These are phyloP conservation scores for Flammula alnicola DNA, from an alignment of 1,284 basidiomycete genomes.

Conservation along the genomic window DNA sequence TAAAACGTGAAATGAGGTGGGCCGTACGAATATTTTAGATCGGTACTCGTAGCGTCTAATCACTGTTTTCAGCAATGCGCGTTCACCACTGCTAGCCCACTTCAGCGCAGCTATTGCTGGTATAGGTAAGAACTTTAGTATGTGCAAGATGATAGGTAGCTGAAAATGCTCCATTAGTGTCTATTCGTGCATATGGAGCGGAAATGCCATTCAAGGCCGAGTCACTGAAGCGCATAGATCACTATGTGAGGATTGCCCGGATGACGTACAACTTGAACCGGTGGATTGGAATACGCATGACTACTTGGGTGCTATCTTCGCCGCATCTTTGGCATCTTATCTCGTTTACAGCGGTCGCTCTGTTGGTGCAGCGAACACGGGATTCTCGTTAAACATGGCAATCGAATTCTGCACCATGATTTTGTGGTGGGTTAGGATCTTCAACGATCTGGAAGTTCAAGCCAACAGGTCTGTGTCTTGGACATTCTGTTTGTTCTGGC, in stretches of 20 bases:
- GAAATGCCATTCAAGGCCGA: slow-evolving; percentile 39
- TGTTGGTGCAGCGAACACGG: slow-evolving; percentile 49
- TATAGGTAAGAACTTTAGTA: slow-evolving; percentile 47
- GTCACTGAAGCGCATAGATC: slow-evolving; percentile 43
- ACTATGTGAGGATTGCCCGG: slow-evolving; percentile 42
- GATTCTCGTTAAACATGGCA: slow-evolving; percentile 61
- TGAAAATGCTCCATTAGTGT: slow-evolving; percentile 42
- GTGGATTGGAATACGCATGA: slow-evolving; percentile 50
- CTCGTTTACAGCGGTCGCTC: slow-evolving; percentile 56
- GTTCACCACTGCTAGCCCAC: slow-evolving; percentile 20
- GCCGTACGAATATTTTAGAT: too few species aligned
- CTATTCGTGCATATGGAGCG: slow-evolving; percentile 56
- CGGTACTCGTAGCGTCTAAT: not conserved
- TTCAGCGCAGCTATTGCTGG: slow-evolving; percentile 73
- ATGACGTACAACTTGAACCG: slow-evolving; percentile 49
- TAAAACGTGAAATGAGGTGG: slow-evolving; percentile 60
- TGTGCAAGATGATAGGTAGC: not conserved
- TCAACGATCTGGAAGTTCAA: slow-evolving; percentile 46
- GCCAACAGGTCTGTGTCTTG: slow-evolving; percentile 27
- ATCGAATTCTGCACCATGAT: slow-evolving; percentile 48
- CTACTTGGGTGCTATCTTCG: slow-evolving; percentile 38
- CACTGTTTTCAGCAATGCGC: slow-evolving; percentile 20
- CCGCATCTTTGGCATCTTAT: slow-evolving; percentile 50
- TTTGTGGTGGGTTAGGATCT: slow-evolving; percentile 43
- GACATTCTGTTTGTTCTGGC: slow-evolving; percentile 37